Conservation (phyloP, 805 yeast genomes). For the Metschnikowia kofuensis region DNA sequence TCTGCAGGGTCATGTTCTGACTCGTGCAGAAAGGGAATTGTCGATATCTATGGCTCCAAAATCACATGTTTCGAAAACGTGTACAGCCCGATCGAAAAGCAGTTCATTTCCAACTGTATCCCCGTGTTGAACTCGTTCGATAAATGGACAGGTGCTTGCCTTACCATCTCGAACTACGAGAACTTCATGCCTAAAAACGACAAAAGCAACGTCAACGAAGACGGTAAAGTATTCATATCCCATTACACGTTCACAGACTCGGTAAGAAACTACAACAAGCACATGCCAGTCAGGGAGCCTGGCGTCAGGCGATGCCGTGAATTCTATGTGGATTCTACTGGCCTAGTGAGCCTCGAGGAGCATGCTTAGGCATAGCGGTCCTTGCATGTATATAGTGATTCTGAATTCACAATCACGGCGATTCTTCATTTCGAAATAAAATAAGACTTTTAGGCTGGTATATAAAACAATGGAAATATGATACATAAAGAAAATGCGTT, state of each 20-base stretch:
- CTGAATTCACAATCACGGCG: too few relatives aligned
- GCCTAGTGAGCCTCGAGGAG: slow-evolving; percentile 12
- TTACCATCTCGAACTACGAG: slow-evolving; percentile 15
- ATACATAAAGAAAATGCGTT: background rate
- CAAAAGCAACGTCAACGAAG: slow-evolving; percentile 5
- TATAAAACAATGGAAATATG: background rate
- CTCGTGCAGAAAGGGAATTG: background rate
- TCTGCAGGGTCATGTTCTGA: background rate
- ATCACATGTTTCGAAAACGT: slow-evolving; percentile 14
- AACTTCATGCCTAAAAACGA: slow-evolving; percentile 11
- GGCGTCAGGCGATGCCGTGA: slow-evolving; percentile 11
- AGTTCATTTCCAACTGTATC: slow-evolving; percentile 36
- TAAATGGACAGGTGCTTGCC: slow-evolving; percentile 27
- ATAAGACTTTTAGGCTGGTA: too few relatives aligned
- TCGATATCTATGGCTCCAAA: slow-evolving; percentile 12
- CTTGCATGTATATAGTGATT: too few relatives aligned
- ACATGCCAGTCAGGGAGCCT: background rate
- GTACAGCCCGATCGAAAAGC: slow-evolving; percentile 29
- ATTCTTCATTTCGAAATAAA: too few relatives aligned
- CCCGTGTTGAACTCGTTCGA: slow-evolving; percentile 39
- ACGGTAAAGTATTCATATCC: slow-evolving; percentile 14
- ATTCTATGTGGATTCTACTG: slow-evolving; percentile 14
- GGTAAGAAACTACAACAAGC: slow-evolving; percentile 9
- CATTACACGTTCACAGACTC: slow-evolving; percentile 8
- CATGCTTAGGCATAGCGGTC: too few relatives aligned